Conservation (phyloP, 2,329 filamentous ascomycete species). For the Epichloe gansuensis region DNA sequence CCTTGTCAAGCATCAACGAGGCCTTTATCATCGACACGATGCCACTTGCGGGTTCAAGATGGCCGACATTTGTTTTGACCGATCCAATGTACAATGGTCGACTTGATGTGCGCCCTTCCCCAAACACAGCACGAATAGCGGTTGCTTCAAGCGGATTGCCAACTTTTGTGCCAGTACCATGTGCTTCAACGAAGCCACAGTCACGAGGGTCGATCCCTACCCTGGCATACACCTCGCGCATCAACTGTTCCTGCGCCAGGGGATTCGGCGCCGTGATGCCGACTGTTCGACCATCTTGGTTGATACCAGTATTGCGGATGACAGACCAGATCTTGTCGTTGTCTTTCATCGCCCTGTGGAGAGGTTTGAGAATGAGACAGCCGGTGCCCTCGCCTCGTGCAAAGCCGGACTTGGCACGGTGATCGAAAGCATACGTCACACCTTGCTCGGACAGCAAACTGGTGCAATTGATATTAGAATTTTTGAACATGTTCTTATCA, state of each 20-base stretch:
- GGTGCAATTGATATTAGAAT: neutral
- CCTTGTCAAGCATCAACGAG: slow-evolving; percentile 36
- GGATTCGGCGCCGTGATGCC: slow-evolving; percentile 40
- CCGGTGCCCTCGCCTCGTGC: slow-evolving; percentile 47
- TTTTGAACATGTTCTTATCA: neutral
- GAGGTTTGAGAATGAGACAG: slow-evolving; percentile 42
- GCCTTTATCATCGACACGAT: slow-evolving; percentile 40
- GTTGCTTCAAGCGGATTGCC: slow-evolving; percentile 44
- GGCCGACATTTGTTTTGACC: slow-evolving; percentile 39
- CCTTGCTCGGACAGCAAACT: slow-evolving; percentile 1
- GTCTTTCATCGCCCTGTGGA: slow-evolving; percentile 40
- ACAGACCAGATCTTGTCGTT: slow-evolving; percentile 41
- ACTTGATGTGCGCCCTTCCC: slow-evolving; percentile 25
- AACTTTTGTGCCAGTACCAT: slow-evolving; percentile 42
- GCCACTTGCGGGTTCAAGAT: slow-evolving; percentile 38
- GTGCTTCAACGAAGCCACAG: slow-evolving; percentile 31
- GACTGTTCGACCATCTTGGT: slow-evolving; percentile 39
- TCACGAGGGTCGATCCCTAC: slow-evolving; percentile 18
- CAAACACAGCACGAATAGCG: slow-evolving; percentile 32
- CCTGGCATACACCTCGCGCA: slow-evolving; percentile 22
- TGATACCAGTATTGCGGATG: slow-evolving; percentile 36
- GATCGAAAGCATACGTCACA: slow-evolving; percentile 28
- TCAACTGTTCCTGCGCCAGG: slow-evolving; percentile 31
- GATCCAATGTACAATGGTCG: slow-evolving; percentile 33
- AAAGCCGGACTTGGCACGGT: slow-evolving; percentile 32